A percentile compares a stretch with the other conserved stretches of the same genome.
These are phyloP conservation scores for Aschersonia sp. DNA, from an alignment of 2,329 filamentous ascomycete species.

Conservation along the genomic window DNA sequence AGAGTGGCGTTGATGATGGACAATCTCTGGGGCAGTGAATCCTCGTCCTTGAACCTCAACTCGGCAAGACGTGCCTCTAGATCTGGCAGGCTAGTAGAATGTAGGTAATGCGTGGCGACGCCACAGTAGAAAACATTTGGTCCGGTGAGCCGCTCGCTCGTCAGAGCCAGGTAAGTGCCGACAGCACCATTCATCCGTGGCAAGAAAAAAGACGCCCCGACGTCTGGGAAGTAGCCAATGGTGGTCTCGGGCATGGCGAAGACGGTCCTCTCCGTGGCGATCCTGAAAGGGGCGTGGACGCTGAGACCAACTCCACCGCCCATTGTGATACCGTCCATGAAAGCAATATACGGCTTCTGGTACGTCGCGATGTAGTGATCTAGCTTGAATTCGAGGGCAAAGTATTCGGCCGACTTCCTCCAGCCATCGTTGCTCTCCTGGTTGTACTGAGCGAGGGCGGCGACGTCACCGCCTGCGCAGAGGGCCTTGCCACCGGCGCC, in stretches of 20 bases:
- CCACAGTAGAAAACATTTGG: slow-evolving; percentile 82
- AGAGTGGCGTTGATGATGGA: slow-evolving; percentile 72
- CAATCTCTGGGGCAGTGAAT: slow-evolving; percentile 46
- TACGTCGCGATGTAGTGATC: slow-evolving; percentile 94
- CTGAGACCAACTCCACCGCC: slow-evolving; percentile 90
- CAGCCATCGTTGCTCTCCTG: slow-evolving; percentile 53
- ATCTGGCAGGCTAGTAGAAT: slow-evolving; percentile 72
- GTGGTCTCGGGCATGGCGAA: slow-evolving; percentile 99
- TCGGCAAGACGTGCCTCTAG: slow-evolving; percentile 80
- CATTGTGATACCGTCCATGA: slow-evolving; percentile 99
- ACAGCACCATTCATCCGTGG: slow-evolving; percentile 75
- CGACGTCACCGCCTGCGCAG: slow-evolving; percentile 88
- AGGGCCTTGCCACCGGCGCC: slow-evolving; percentile 75
- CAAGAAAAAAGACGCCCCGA: slow-evolving; percentile 92
- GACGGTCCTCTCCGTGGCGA: slow-evolving; percentile 87
- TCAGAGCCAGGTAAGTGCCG: slow-evolving; percentile 87
- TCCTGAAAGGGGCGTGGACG: slow-evolving; percentile 88
- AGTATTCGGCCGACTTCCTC: slow-evolving; percentile 68
- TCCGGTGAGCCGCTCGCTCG: slow-evolving; percentile 69
- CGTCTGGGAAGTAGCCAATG: slow-evolving; percentile 97
- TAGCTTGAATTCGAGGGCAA: slow-evolving; percentile 88
- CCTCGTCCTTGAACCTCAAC: slow-evolving; percentile 72
- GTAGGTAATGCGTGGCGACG: slow-evolving; percentile 88
- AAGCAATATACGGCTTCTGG: slow-evolving; percentile 79
- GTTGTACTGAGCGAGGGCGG: slow-evolving; percentile 63